Conservation (phyloP, 2,329 filamentous ascomycete species). For the Sporothrix sp. region DNA sequence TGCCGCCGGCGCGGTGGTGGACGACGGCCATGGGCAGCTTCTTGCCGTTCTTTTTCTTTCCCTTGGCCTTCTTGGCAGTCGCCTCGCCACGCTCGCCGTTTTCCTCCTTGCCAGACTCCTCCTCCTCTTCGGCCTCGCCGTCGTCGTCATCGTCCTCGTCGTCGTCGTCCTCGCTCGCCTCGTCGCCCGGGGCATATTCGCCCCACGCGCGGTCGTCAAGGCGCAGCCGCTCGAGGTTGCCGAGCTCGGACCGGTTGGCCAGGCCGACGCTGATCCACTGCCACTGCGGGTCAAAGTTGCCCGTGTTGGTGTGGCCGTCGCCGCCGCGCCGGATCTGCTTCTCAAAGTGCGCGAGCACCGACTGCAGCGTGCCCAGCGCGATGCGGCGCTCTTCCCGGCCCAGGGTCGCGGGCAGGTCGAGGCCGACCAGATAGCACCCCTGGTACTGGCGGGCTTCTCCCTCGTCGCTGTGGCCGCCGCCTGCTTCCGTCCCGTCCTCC, state of each 20-base stretch:
- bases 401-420: slow-evolving; percentile 28
- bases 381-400: slow-evolving; percentile 33
- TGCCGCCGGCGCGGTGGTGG: slow-evolving; percentile 23
- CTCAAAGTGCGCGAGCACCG: slow-evolving; percentile 39
- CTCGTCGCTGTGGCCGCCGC: slow-evolving; percentile 26
- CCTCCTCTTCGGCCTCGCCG: slow-evolving; percentile 28
- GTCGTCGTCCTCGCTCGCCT: slow-evolving; percentile 36
- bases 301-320: slow-evolving; percentile 23
- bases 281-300: slow-evolving; percentile 38
- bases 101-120: slow-evolving; percentile 28
- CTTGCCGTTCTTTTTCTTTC: slow-evolving; percentile 14
- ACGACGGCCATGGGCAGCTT: slow-evolving; percentile 11
- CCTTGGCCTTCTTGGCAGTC: slow-evolving; percentile 17
- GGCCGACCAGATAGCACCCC: slow-evolving; percentile 52
- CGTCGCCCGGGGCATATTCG: slow-evolving; percentile 32
- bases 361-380: slow-evolving; percentile 34
- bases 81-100: slow-evolving; percentile 18
- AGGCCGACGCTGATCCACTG: slow-evolving; percentile 40
- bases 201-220: slow-evolving; percentile 43
- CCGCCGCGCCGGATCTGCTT: slow-evolving; percentile 28
- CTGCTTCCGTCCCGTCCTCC: slow-evolving; percentile 7
- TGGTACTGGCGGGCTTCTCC: slow-evolving; percentile 38
- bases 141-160: slow-evolving; percentile 28
- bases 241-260: slow-evolving; percentile 30
- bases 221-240: slow-evolving; percentile 25